phyloP scores from a whole-genome alignment of 2,329 filamentous ascomycete species.

The Truncatella angustata region DNA sequence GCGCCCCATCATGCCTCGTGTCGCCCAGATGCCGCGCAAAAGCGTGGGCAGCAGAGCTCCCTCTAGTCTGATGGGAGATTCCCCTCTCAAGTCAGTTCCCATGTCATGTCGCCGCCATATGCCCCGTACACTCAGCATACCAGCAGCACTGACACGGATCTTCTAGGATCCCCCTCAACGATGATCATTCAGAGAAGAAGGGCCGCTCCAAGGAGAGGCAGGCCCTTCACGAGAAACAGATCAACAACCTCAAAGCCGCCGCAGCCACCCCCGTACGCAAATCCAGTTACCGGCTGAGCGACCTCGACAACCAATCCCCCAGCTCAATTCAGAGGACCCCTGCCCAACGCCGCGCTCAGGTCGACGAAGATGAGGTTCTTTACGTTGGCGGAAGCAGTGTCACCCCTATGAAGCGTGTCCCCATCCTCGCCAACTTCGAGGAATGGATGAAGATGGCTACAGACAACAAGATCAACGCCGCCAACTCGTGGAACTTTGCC shows the following conservation, averaged over 20 bases:
- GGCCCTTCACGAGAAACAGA: conserved; percentile 83
- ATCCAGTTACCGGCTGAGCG: conserved; percentile 56
- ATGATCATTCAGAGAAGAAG: conserved; percentile 90
- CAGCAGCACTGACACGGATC: conserved; percentile 11
- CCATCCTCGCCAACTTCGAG: conserved; percentile 95
- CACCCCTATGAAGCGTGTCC: conserved; percentile 94
- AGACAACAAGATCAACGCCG: conserved; percentile 98
- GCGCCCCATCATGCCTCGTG: conserved; percentile 52
- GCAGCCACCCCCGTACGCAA: conserved; percentile 66
- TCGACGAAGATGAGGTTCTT: conserved; percentile 57
- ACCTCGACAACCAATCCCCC: conserved; percentile 56
- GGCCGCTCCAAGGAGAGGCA: conserved; percentile 83
- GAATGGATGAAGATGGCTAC: conserved; percentile 99
- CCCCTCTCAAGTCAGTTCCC: conserved; percentile 53
- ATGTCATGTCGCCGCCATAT: not conserved
- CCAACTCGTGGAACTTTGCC: conserved; percentile 99
- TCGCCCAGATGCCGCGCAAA: conserved; percentile 52
- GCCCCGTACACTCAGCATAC: no score
- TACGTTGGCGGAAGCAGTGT: conserved; percentile 73
- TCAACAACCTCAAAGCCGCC: conserved; percentile 86
- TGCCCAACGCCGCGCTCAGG: conserved; percentile 27
- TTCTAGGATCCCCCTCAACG: conserved; percentile 85
- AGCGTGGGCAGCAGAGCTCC: conserved; percentile 44
- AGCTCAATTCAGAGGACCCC: conserved; percentile 58
- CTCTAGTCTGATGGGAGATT: conserved; percentile 45